These are phyloP conservation scores for Pseudocercospora pini-densiflorae DNA, from an alignment of 2,329 filamentous ascomycete species.

Conservation along the genomic window DNA sequence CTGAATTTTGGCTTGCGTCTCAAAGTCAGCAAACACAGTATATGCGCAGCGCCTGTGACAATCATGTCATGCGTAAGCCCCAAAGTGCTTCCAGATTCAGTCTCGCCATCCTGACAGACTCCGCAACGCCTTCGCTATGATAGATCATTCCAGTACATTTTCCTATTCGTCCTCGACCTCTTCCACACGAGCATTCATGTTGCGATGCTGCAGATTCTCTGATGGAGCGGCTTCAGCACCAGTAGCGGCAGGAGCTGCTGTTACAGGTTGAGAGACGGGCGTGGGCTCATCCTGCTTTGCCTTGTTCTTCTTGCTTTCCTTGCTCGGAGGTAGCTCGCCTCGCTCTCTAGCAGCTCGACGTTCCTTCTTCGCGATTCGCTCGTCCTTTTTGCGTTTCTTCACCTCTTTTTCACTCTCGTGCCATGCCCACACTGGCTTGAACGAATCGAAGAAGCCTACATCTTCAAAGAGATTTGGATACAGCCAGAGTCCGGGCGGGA, in stretches of 20 bases:
- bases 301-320: slow-evolving; percentile 27
- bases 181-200: slow-evolving; percentile 36
- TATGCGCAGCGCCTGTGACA: background rate
- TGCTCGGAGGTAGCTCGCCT: slow-evolving; percentile 26
- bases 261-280: slow-evolving; percentile 9
- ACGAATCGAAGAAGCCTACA: slow-evolving; percentile 97
- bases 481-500: slow-evolving; percentile 91
- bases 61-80: background rate
- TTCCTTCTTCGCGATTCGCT: slow-evolving; percentile 38
- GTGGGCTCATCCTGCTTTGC: slow-evolving; percentile 16
- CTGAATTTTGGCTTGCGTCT: background rate
- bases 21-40: background rate
- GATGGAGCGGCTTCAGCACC: slow-evolving; percentile 27
- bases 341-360: slow-evolving; percentile 38
- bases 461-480: slow-evolving; percentile 99
- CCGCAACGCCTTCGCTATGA: slow-evolving; percentile 24
- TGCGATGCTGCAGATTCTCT: slow-evolving; percentile 31
- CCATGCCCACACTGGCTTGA: slow-evolving; percentile 96
- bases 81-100: background rate
- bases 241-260: slow-evolving; percentile 28
- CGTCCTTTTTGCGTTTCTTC: slow-evolving; percentile 45
- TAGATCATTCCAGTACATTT: background rate
- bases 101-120: background rate
- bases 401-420: slow-evolving; percentile 61
- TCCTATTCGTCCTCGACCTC: slow-evolving; percentile 35